Conservation (phyloP, 1,139 yeast genomes). For the Taiozyma sp. region DNA sequence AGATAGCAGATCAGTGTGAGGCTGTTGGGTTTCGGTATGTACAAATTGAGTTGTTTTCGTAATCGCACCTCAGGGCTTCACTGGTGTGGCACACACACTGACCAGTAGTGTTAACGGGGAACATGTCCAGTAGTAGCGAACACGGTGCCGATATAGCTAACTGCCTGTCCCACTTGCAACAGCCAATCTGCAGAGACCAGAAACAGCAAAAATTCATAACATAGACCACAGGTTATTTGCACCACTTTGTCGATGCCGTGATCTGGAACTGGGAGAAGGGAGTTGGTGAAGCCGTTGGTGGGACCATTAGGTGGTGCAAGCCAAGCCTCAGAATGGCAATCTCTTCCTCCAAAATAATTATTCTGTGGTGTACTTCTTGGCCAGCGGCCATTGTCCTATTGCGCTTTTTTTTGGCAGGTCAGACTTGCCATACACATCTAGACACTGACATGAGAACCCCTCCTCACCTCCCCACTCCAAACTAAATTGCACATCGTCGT, state of each 20-base stretch:
- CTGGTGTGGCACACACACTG: too few relatives aligned
- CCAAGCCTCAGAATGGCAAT: neutral
- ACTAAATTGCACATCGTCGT: neutral
- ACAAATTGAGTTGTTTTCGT: too few relatives aligned
- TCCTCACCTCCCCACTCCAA: neutral
- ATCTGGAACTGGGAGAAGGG: neutral
- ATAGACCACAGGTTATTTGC: neutral
- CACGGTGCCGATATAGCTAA: neutral
- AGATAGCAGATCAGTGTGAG: too few relatives aligned
- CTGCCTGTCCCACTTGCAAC: too few relatives aligned
- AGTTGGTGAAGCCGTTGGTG: neutral
- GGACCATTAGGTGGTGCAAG: neutral
- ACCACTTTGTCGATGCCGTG: neutral
- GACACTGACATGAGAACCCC: neutral
- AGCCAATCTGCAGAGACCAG: neutral
- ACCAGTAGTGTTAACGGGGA: too few relatives aligned
- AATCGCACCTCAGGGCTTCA: too few relatives aligned
- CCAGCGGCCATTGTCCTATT: neutral
- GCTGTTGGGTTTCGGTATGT: too few relatives aligned
- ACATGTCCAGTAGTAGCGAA: neutral
- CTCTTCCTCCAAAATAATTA: neutral
- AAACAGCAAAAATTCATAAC: neutral
- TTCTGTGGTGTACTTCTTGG: neutral
- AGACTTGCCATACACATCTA: neutral
- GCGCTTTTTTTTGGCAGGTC: neutral